Conservation (phyloP, 768 basidiomycete species). For the Trametes cubensis region DNA sequence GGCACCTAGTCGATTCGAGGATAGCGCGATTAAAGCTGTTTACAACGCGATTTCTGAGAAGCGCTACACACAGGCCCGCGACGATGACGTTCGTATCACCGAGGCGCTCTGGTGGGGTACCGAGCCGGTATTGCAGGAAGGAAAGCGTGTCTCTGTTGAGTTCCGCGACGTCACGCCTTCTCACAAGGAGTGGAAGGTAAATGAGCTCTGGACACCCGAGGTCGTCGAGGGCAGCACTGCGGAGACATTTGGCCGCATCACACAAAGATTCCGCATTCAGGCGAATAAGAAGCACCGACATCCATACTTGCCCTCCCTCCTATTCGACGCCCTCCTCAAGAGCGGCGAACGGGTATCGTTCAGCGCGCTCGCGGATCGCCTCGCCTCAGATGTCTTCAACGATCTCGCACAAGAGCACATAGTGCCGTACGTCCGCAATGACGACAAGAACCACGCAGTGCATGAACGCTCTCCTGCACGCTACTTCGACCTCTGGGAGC, state of each 20-base stretch:
- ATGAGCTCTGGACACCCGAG: not conserved
- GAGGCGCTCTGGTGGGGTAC: not conserved
- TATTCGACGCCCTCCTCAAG: slow-evolving; percentile 1
- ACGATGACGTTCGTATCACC: not conserved
- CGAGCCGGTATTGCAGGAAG: not conserved
- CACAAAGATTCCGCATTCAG: not conserved
- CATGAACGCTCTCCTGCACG: not conserved
- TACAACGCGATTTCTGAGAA: not conserved
- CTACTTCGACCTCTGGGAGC: not conserved
- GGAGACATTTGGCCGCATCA: not conserved
- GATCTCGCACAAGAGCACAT: not conserved
- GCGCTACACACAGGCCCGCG: not conserved
- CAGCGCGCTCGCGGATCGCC: not conserved
- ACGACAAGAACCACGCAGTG: not conserved
- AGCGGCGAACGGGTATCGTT: not conserved
- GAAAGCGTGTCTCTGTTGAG: not conserved
- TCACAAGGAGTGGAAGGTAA: not conserved
- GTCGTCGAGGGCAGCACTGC: not conserved
- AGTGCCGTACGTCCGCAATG: not conserved
- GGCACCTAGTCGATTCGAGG: not conserved
- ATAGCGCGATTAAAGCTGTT: not conserved
- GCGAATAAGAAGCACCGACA: not conserved
- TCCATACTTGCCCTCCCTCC: not conserved
- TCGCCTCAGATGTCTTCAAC: not conserved
- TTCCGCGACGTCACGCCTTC: not conserved